Evolutionary conservation across 78 protist genomes (phyloP).

Genomic region (Corallochytrium limacisporum): DNA sequence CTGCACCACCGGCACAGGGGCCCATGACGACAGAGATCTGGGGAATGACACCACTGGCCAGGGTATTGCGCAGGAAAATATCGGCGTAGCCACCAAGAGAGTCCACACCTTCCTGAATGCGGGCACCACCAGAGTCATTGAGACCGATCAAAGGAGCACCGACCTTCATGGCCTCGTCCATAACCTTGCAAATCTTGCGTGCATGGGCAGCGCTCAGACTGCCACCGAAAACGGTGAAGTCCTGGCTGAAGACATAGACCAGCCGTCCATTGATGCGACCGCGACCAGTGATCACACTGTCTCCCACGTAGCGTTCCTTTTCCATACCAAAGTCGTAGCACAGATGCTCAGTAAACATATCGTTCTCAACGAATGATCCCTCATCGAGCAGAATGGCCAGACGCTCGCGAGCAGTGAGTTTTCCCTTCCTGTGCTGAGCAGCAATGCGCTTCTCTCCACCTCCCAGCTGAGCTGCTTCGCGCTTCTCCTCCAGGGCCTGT

Average conservation of each 20-base stretch:
- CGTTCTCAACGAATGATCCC: conserved; percentile 75
- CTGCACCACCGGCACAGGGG: conserved; percentile 96
- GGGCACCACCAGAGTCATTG: conserved; percentile 95
- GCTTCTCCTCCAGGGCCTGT: too few species aligned
- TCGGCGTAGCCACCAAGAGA: conserved; percentile 94
- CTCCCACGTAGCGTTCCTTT: conserved; percentile 61
- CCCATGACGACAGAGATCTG: conserved; percentile 92
- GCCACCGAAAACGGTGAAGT: conserved; percentile 95
- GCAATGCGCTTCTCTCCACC: conserved; percentile 46
- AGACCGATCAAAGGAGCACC: conserved; percentile 96
- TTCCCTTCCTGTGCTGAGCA: conserved; percentile 60
- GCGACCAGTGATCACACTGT: conserved; percentile 88
- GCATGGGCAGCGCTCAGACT: conserved; percentile 87
- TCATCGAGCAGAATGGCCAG: conserved; percentile 70
- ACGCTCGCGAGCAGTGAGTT: conserved; percentile 92
- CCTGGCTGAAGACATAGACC: conserved; percentile 88
- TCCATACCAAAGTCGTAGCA: conserved; percentile 85
- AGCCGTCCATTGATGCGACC: conserved; percentile 86
- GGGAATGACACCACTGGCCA: conserved; percentile 91
- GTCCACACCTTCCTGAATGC: conserved; percentile 93
- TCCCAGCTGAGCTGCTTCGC: conserved; percentile 23
- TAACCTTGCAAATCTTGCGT: conserved; percentile 89
- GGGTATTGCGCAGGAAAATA: conserved; percentile 62
- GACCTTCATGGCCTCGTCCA: conserved; percentile 89
- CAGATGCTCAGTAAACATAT: conserved; percentile 74